Evolutionary conservation across 2,329 filamentous ascomycete species (phyloP).

Genomic region (Fusarium clavum): DNA sequence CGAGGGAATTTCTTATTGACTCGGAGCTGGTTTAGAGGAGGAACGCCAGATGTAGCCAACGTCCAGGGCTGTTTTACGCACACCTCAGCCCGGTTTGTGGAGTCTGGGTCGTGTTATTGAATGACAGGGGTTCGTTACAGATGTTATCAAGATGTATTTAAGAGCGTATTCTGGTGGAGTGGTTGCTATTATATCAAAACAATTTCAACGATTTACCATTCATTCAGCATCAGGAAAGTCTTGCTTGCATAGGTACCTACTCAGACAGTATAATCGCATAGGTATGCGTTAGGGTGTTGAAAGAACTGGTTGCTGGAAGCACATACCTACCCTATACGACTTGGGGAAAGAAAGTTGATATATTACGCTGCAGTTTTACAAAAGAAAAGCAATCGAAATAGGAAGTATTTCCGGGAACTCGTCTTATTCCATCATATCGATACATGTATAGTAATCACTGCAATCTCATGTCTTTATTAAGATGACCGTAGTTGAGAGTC

Average conservation of each 20-base stretch:
- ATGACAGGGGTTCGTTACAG: background rate
- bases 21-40: background rate
- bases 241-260: background rate
- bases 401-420: background rate
- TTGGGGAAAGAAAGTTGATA: background rate
- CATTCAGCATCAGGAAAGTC: background rate
- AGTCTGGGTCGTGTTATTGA: background rate
- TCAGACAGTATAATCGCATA: background rate
- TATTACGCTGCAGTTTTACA: background rate
- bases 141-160: background rate
- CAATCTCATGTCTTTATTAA: background rate
- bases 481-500: background rate
- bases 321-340: background rate
- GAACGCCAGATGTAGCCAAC: background rate
- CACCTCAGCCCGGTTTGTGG: conserved; percentile 32
- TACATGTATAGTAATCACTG: background rate
- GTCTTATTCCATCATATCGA: background rate
- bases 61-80: conserved; percentile 15
- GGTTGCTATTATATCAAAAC: background rate
- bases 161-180: background rate
- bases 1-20: background rate
- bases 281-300: background rate
- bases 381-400: background rate
- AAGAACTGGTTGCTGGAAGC: background rate
- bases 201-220: background rate